phyloP scores from a whole-genome alignment of 1,284 basidiomycete species.

The Ganoderma lucidum region DNA sequence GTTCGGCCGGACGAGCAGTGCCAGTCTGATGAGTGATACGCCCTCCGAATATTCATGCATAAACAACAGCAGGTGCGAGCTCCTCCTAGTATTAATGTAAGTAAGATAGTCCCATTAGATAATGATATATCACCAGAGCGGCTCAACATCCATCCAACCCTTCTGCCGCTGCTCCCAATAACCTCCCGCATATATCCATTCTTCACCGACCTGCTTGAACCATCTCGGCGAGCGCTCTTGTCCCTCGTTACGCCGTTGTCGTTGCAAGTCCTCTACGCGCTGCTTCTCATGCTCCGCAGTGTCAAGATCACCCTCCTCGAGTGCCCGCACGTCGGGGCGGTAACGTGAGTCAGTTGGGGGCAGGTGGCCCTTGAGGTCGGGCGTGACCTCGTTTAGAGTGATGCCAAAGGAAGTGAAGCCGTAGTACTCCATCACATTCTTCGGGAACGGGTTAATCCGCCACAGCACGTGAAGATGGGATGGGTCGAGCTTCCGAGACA shows the following conservation, averaged over 20 bases:
- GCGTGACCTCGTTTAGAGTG: slow-evolving; percentile 83
- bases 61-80: not conserved
- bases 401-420: slow-evolving; percentile 86
- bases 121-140: slow-evolving; percentile 68
- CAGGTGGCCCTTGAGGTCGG: slow-evolving; percentile 71
- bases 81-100: slow-evolving; percentile 26
- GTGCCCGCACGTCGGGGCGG: slow-evolving; percentile 86
- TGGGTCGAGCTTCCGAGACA: slow-evolving; percentile 70
- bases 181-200: slow-evolving; percentile 81
- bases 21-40: not conserved
- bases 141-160: slow-evolving; percentile 66
- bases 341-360: slow-evolving; percentile 88
- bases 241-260: slow-evolving; percentile 68
- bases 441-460: slow-evolving; percentile 78
- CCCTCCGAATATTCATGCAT: not conserved
- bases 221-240: slow-evolving; percentile 68
- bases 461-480: slow-evolving; percentile 80
- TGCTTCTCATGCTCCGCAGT: slow-evolving; percentile 81
- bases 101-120: slow-evolving; percentile 24
- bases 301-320: slow-evolving; percentile 85
- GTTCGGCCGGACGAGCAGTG: not conserved
- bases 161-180: slow-evolving; percentile 81
- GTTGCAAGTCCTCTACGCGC: slow-evolving; percentile 77
- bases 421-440: slow-evolving; percentile 78
- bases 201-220: slow-evolving; percentile 76